Percentiles rank a stretch among this genome's conserved stretches.
phyloP scores from a whole-genome alignment of 495 filamentous ascomycete species.

The Aspergillus carlsbadensis region DNA sequence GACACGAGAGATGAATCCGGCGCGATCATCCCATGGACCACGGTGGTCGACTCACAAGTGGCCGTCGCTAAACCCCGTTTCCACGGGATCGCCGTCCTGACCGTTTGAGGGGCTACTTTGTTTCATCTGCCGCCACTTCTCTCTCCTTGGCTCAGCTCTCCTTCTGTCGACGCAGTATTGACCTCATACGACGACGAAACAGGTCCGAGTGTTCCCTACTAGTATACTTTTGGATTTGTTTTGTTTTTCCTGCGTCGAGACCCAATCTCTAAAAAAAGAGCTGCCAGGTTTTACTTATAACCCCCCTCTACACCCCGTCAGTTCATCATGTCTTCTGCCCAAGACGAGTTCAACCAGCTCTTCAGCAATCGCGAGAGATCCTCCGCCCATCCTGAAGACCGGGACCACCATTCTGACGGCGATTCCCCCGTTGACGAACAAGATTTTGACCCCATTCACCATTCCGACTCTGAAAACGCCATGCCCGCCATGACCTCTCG shows the following conservation, averaged over 20 bases:
- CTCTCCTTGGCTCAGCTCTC: constrained; percentile 10
- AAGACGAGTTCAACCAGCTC: constrained; percentile 82
- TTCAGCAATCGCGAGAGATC: constrained; percentile 52
- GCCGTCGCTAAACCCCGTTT: background rate
- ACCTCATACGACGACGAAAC: background rate
- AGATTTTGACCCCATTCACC: constrained; percentile 57
- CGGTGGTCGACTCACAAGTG: background rate
- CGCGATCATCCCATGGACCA: constrained; percentile 9
- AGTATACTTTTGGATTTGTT: background rate
- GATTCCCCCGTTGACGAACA: constrained; percentile 50
- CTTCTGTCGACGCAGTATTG: background rate
- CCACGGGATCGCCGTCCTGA: constrained; percentile 11
- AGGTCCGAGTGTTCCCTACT: background rate
- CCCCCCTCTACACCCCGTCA: background rate
- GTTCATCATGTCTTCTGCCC: constrained; percentile 65
- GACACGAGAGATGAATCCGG: background rate
- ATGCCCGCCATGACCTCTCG: constrained; percentile 42
- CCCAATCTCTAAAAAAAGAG: constrained; percentile 4
- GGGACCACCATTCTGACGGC: constrained; percentile 46
- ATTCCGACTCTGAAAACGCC: constrained; percentile 48
- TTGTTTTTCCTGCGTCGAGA: constrained; percentile 1
- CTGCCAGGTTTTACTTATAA: background rate
- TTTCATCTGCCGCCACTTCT: constrained; percentile 26
- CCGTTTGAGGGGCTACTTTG: constrained; percentile 1
- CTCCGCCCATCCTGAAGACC: constrained; percentile 61